Conservation (phyloP, 2,329 filamentous ascomycete species). For the Diplodia corticola region DNA sequence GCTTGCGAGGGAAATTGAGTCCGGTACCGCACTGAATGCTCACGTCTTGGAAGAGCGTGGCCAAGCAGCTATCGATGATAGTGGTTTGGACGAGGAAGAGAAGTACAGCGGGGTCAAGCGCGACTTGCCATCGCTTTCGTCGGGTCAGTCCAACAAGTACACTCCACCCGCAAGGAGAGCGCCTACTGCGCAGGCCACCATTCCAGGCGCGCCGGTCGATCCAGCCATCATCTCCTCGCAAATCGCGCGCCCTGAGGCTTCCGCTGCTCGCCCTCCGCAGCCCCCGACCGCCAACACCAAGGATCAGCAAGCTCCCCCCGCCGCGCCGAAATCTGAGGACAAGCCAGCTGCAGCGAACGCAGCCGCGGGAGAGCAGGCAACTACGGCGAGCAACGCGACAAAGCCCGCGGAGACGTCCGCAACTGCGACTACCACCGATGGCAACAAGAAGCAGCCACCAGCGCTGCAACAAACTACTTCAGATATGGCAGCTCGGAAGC, state of each 20-base stretch:
- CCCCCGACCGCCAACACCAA: constrained; percentile 22
- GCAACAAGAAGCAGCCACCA: constrained; percentile 5
- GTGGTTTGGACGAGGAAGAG: constrained; percentile 82
- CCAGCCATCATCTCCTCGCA: constrained; percentile 91
- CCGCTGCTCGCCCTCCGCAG: constrained; percentile 32
- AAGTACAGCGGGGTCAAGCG: constrained; percentile 96
- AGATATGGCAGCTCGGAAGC: constrained; percentile 34
- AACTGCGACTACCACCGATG: constrained; percentile 27
- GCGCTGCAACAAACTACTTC: constrained; percentile 13
- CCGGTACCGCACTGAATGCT: constrained; percentile 68
- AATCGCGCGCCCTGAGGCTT: constrained; percentile 54
- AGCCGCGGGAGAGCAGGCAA: background rate
- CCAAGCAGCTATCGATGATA: constrained; percentile 63
- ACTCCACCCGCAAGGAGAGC: constrained; percentile 86
- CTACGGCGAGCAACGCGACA: constrained; percentile 26
- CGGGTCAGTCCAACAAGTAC: constrained; percentile 70
- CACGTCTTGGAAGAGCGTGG: constrained; percentile 91
- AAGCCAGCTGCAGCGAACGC: background rate
- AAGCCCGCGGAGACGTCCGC: constrained; percentile 32
- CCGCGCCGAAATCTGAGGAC: constrained; percentile 21
- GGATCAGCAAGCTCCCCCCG: constrained; percentile 30
- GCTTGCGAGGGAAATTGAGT: constrained; percentile 88
- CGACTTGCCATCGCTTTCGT: constrained; percentile 65
- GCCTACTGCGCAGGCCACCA: constrained; percentile 70
- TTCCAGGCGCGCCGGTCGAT: constrained; percentile 76